Percentiles rank a stretch among this genome's conserved stretches.
These are phyloP conservation scores for Paragyromitra xinjiangensis DNA, from an alignment of 495 filamentous ascomycete species.

Conservation along the genomic window DNA sequence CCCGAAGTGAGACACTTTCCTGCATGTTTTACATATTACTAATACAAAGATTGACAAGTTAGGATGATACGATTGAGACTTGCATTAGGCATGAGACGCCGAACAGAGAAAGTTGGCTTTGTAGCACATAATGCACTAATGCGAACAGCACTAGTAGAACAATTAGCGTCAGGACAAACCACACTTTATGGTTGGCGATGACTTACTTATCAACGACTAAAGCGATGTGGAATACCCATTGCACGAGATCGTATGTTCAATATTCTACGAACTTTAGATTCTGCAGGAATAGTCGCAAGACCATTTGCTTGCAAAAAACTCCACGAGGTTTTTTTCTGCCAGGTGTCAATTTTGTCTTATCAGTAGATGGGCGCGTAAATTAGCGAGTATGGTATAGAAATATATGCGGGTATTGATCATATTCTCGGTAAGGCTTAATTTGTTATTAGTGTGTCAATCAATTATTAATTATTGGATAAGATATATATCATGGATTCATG, in stretches of 20 bases:
- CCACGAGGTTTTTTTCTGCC: not conserved
- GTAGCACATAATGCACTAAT: conserved; percentile 1
- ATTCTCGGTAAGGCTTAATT: conserved; percentile 8
- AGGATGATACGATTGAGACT: not conserved
- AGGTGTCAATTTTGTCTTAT: conserved; percentile 14
- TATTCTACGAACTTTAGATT: not conserved
- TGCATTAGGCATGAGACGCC: not conserved
- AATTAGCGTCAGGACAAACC: conserved; percentile 8
- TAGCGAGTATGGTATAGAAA: conserved; percentile 22
- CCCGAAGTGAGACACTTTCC: too few relatives aligned
- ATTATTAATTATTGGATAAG: not conserved
- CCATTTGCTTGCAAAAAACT: conserved; percentile 5
- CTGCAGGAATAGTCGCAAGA: not conserved
- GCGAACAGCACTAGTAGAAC: not conserved
- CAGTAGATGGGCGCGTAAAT: conserved; percentile 31
- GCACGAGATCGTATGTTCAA: conserved; percentile 19
- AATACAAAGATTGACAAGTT: not conserved
- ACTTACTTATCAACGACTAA: conserved; percentile 1
- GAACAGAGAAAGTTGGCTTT: not conserved
- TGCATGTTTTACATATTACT: not conserved
- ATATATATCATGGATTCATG: conserved; percentile 20
- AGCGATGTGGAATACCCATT: not conserved
- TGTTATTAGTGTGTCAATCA: not conserved
- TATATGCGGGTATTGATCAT: conserved; percentile 25
- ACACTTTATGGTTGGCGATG: not conserved